Evolutionary conservation across 2,329 filamentous ascomycete genomes (phyloP).

Genomic region (Septoria petroselini): DNA sequence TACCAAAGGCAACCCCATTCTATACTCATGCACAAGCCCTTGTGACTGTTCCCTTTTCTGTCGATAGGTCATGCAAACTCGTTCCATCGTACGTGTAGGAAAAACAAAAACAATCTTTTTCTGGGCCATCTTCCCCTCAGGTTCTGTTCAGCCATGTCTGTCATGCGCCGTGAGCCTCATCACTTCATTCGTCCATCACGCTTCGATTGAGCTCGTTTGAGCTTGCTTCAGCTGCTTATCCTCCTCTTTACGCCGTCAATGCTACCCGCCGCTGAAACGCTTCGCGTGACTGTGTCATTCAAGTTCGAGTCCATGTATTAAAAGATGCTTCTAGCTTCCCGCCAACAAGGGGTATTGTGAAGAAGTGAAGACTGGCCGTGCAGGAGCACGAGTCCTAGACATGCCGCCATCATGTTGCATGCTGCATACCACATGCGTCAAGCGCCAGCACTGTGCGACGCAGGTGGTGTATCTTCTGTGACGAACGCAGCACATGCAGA

Average conservation of each 20-base stretch:
- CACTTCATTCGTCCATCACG: too few relatives aligned
- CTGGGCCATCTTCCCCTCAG: conserved; percentile 10
- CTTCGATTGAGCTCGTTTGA: too few relatives aligned
- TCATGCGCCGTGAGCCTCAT: conserved; percentile 9
- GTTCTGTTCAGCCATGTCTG: conserved; percentile 13
- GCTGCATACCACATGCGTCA: conserved; percentile 16
- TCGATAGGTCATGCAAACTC: conserved; percentile 12
- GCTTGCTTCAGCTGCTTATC: not conserved
- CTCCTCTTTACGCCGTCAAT: conserved; percentile 20
- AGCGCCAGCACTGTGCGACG: conserved; percentile 24
- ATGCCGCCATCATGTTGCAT: conserved; percentile 4
- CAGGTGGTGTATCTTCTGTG: conserved; percentile 19
- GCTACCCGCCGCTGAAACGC: conserved; percentile 18
- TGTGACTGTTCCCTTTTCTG: conserved; percentile 11
- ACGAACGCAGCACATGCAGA: conserved; percentile 31
- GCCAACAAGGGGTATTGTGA: conserved; percentile 20
- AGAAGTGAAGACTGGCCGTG: conserved; percentile 12
- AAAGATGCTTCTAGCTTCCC: conserved; percentile 18
- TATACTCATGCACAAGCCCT: not conserved
- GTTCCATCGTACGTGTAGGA: conserved; percentile 12
- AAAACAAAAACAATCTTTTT: conserved; percentile 8
- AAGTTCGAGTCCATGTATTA: conserved; percentile 15
- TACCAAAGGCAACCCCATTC: not conserved
- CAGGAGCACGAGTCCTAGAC: conserved; percentile 1
- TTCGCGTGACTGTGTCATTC: conserved; percentile 5